These are phyloP conservation scores for Eragrostis tef DNA, from an alignment of 202 grass and related monocot genomes.

Conservation along the genomic window DNA sequence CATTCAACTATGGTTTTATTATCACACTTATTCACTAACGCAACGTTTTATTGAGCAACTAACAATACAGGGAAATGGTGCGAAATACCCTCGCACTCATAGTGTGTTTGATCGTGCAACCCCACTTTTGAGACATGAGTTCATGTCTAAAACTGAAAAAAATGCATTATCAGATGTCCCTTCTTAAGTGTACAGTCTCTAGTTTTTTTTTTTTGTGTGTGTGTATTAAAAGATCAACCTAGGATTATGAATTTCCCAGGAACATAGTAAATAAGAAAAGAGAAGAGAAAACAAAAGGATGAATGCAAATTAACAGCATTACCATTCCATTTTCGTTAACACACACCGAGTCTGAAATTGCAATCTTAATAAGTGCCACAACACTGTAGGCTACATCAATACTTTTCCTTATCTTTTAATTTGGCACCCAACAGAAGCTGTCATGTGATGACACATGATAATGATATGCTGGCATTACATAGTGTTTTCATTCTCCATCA, in stretches of 20 bases:
- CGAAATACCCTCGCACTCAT: too few relatives aligned
- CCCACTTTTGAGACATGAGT: not conserved
- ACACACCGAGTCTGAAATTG: not conserved
- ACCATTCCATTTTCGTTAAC: not conserved
- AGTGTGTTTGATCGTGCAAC: too few relatives aligned
- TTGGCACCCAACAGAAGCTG: not conserved
- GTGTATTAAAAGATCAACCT: not conserved
- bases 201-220: not conserved
- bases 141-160: not conserved
- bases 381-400: not conserved
- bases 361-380: not conserved
- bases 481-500: not conserved
- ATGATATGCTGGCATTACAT: conserved; percentile 9
- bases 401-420: not conserved
- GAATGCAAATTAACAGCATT: not conserved
- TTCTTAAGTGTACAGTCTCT: not conserved
- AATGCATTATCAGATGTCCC: not conserved
- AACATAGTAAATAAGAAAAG: not conserved
- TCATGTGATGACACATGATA: not conserved
- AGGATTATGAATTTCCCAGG: not conserved
- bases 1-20: conserved; percentile 27
- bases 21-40: not conserved
- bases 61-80: not conserved
- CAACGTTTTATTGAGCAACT: conserved; percentile 5
- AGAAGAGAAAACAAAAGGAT: not conserved